A percentile compares a stretch with the other conserved stretches of the same genome.
Conservation (phyloP, 1,284 basidiomycete genomes). For the Coniferiporia sulphurascens region DNA sequence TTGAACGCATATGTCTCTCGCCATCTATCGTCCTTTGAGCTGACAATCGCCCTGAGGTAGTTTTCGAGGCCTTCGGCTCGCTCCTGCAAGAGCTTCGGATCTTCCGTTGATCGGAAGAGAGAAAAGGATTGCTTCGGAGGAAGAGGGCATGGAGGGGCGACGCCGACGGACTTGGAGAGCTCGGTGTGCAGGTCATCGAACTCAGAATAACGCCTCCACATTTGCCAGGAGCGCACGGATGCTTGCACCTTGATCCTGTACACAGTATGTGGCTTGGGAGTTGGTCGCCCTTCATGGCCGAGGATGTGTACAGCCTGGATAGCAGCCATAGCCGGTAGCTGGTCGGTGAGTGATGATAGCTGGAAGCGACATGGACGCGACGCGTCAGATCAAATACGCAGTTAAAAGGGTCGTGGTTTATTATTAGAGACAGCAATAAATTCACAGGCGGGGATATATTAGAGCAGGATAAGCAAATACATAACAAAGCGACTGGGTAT, state of each 20-base stretch:
- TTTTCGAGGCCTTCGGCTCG: slow-evolving; percentile 70
- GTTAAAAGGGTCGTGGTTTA: neutral
- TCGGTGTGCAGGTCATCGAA: slow-evolving; percentile 85
- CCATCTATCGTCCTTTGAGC: slow-evolving; percentile 79
- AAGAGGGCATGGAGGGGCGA: slow-evolving; percentile 68
- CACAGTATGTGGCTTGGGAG: slow-evolving; percentile 72
- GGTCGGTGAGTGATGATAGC: neutral
- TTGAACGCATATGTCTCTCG: slow-evolving; percentile 75
- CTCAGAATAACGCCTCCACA: slow-evolving; percentile 92
- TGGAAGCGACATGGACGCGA: neutral
- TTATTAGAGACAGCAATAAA: neutral
- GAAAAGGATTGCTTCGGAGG: slow-evolving; percentile 81
- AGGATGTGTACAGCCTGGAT: slow-evolving; percentile 72
- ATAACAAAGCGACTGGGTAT: neutral
- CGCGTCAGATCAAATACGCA: neutral
- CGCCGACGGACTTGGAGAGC: slow-evolving; percentile 66
- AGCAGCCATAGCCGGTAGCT: slow-evolving; percentile 45
- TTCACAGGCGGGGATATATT: too few relatives aligned
- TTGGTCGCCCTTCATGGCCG: slow-evolving; percentile 58
- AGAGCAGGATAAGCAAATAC: neutral
- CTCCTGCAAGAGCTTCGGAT: slow-evolving; percentile 59
- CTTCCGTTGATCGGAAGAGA: slow-evolving; percentile 34
- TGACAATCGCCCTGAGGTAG: slow-evolving; percentile 85
- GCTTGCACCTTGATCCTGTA: slow-evolving; percentile 79
- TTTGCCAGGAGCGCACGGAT: slow-evolving; percentile 85